phyloP scores from a whole-genome alignment of 2,329 filamentous ascomycete species.

The Xylaria sp. region DNA sequence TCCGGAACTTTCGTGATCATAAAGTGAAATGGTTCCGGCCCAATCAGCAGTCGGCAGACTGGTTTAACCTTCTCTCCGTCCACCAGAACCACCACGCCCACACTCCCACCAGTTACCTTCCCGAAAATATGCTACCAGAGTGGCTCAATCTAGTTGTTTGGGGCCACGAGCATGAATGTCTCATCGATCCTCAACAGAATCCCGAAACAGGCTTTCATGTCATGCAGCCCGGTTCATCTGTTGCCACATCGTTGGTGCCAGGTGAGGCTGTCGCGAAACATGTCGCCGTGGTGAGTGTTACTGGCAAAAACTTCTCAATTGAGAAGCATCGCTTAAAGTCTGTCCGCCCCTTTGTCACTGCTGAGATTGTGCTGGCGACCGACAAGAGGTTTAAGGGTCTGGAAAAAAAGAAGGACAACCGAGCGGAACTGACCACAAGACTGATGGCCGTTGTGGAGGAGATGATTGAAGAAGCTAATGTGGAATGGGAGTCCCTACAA shows the following conservation, averaged over 20 bases:
- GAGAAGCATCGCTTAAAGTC: conserved; percentile 86
- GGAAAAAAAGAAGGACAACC: conserved; percentile 83
- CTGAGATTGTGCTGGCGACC: conserved; percentile 79
- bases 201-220: conserved; percentile 91
- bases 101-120: conserved; percentile 91
- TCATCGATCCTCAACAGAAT: conserved; percentile 86
- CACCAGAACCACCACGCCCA: conserved; percentile 97
- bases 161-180: conserved; percentile 97
- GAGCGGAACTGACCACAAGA: conserved; percentile 79
- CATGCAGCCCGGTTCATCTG: conserved; percentile 96
- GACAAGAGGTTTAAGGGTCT: conserved; percentile 81
- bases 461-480: conserved; percentile 85
- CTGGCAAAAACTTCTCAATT: conserved; percentile 80
- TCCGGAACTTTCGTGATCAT: conserved; percentile 90
- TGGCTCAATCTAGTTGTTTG: conserved; percentile 93
- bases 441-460: conserved; percentile 83
- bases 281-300: conserved; percentile 85
- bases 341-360: conserved; percentile 89
- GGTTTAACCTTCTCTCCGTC: conserved; percentile 95
- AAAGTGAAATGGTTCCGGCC: conserved; percentile 95
- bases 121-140: conserved; percentile 89
- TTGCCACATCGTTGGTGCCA: conserved; percentile 89
- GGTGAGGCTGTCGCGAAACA: conserved; percentile 93
- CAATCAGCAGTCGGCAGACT: conserved; percentile 80
- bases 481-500: conserved; percentile 83